Evolutionary conservation across 495 filamentous ascomycete genomes (phyloP), one percentile per base, ranked within the genome.

Genomic region (Arthonia radiata): DNA sequence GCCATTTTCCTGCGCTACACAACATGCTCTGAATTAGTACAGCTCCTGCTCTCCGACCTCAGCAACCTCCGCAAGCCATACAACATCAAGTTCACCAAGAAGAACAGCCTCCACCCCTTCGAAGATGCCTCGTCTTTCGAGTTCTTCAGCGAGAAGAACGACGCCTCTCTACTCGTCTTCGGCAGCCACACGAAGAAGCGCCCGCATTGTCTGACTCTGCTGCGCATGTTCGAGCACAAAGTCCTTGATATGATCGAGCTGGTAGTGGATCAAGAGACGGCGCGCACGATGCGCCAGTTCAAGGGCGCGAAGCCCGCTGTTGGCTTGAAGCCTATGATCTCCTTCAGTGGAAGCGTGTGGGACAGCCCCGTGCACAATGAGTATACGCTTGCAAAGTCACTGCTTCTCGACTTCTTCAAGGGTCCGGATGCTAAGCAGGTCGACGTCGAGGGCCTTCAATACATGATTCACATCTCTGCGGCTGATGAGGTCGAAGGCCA

Each of bases 101-200:
- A 90, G 53, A 97, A 97, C 46, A 54, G 62, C 29, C 67, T 90
- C 36, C 83, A 80, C 43, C 86, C 86, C 2, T 97, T 94, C 50
- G 89, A 92, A 50, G 83, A 82, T 44, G 50, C 71, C 28, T 57
- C 73, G 10, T 76, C 70, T 12, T 58, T 97, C 14, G 76, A 89
- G 44, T 94, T 97, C 56, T 74, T 94, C 53, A 70, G 69, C 34
- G 66, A 78, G 40, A 97, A 94, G 57, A 97, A 97, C 45, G 86
- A 97, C 50, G 67, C 76, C 37, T 69, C 69, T 4, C 46, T 86
- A 13, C 53, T 80, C 8, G 63, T 83, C 29, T 83, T 86, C 39
- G 77, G 67, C 15, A 71, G 62, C 43, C 67, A 70, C 52, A 73
- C 55, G 47, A 97, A 94, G 60, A 97, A 97, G 56, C 64, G 86